Evolutionary conservation across 108 stramenopile species (phyloP).

Genomic region (Cyclostephanos invisitatus): DNA sequence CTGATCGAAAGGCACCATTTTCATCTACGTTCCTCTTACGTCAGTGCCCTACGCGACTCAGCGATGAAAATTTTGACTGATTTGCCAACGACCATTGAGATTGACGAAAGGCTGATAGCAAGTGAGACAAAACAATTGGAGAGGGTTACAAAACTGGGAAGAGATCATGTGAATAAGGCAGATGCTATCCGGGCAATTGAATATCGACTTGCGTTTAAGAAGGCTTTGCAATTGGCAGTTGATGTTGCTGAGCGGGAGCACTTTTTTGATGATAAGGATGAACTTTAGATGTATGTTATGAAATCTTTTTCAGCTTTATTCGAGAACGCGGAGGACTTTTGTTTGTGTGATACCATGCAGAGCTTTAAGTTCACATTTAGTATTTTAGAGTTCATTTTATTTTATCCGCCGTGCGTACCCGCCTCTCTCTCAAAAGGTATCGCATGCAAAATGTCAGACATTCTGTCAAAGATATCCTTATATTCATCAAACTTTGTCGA

Average conservation of each 20-base stretch:
- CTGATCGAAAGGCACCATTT: slow-evolving; percentile 31
- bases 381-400: no score
- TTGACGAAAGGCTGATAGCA: slow-evolving; percentile 32
- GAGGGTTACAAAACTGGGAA: slow-evolving; percentile 28
- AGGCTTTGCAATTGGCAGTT: slow-evolving; percentile 34
- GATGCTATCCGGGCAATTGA: slow-evolving; percentile 48
- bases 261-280: slow-evolving; percentile 25
- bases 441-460: slow-evolving; percentile 18
- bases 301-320: no score
- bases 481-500: slow-evolving; percentile 28
- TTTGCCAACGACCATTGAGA: slow-evolving; percentile 40
- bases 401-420: neutral
- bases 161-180: slow-evolving; percentile 31
- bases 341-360: no score
- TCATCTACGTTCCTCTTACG: slow-evolving; percentile 24
- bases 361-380: no score
- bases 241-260: slow-evolving; percentile 24
- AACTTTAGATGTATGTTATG: slow-evolving; percentile 42
- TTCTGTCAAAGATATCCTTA: slow-evolving; percentile 40
- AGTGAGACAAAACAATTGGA: slow-evolving; percentile 26
- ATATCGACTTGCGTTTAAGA: slow-evolving; percentile 50
- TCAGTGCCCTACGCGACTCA: slow-evolving; percentile 29
- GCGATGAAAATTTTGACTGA: slow-evolving; percentile 14
- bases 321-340: no score
- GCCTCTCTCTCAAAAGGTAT: neutral